Conservation (phyloP, 192 early-diverging fungal species). For the Mortierella antarctica region DNA sequence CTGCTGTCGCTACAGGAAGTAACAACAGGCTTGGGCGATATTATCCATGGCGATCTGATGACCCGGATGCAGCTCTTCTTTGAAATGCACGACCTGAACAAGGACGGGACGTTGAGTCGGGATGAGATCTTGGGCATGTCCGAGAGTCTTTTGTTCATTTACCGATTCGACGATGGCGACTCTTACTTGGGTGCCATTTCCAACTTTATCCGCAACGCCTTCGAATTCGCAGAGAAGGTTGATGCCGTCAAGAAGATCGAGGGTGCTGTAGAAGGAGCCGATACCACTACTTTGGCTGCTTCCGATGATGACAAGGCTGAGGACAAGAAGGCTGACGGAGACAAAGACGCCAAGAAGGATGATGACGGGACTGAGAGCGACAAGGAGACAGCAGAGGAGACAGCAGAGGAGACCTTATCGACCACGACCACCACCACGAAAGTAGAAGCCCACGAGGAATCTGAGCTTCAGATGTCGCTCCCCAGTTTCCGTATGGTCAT, state of each 20-base stretch:
- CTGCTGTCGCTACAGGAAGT: slow-evolving; percentile 82
- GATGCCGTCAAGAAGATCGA: slow-evolving; percentile 24
- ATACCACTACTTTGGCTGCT: background rate
- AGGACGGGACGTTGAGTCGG: slow-evolving; percentile 71
- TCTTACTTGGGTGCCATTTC: slow-evolving; percentile 67
- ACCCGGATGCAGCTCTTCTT: slow-evolving; percentile 86
- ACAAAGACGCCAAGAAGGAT: slow-evolving; percentile 7
- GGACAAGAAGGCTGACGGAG: background rate
- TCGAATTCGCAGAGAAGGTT: slow-evolving; percentile 62
- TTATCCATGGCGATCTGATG: slow-evolving; percentile 83
- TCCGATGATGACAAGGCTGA: slow-evolving; percentile 19
- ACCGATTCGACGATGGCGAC: slow-evolving; percentile 67
- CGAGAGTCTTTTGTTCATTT: slow-evolving; percentile 87
- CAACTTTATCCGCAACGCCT: slow-evolving; percentile 71
- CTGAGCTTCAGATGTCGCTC: slow-evolving; percentile 57
- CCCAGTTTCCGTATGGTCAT: slow-evolving; percentile 75
- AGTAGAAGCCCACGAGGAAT: slow-evolving; percentile 12
- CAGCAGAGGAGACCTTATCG: slow-evolving; percentile 18
- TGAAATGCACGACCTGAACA: slow-evolving; percentile 78
- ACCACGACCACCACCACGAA: background rate
- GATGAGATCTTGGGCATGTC: slow-evolving; percentile 87
- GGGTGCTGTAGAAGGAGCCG: slow-evolving; percentile 12
- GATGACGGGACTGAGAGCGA: background rate
- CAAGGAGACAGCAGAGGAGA: background rate
- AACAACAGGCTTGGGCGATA: slow-evolving; percentile 79